Evolutionary conservation across 805 yeast species (phyloP), one percentile per base, ranked within the genome.

Genomic region (Wickerhamomyces bisporus): DNA sequence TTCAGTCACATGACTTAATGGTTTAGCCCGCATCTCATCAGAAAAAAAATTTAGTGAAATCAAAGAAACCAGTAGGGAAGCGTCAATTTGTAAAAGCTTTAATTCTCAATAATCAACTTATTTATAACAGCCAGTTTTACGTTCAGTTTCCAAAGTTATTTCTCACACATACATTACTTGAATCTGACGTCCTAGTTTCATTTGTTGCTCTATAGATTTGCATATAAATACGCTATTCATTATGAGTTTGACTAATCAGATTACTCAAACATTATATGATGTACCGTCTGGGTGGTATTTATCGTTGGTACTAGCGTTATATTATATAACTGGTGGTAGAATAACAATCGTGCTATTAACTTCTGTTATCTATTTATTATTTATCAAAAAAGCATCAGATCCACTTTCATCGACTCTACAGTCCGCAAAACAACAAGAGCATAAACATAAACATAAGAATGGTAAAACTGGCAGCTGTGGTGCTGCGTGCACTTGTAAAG

Each of bases 241-340:
- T 13, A 30, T 30, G 32, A 30, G 32, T 13, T 14, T 19, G 8
- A 18, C 14, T 7, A 30, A 20, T 7, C 32, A 30, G 16, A 26
- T 12, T 26, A 15, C 11, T 26, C 5, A 21, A 26, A 3, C 5
- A 17, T 10, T 20, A 4, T 17, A 8, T 18, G 31, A 27, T 20
- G 43, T 47, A 39, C 48, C 50, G 30, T 34, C 52, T 3, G 25
- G 38, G 13, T 36, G 31, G 3, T 33, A 46, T 15, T 16, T 48
- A 9, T 30, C 33, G 3, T 20, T 35, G 7, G 43, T 41, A 1
- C 21, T 48, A 13, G 32, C 41, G 1, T 12, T 39, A 5, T 53
- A 53, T 38, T 44, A 41, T 31, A n/a, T 51, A 16, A 47, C 57
- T 29, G 66, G 67, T 19, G 73, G 73, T 19, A 57, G 71, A 43